Evolutionary conservation across 2,329 filamentous ascomycete genomes (phyloP).

Genomic region (Fusarium scirpi): DNA sequence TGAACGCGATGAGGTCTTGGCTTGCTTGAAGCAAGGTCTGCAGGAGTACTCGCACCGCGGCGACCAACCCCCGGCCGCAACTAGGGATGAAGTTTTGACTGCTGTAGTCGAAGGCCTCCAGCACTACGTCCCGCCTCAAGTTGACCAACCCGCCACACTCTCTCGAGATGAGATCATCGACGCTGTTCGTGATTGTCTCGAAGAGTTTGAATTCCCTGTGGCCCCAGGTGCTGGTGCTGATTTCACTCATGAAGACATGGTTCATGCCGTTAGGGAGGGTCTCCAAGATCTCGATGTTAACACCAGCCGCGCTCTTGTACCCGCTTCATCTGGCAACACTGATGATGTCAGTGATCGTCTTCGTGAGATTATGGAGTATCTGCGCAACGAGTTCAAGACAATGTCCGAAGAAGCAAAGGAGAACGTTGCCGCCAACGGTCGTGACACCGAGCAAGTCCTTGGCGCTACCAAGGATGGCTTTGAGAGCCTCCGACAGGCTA

Average conservation of each 20-base stretch:
- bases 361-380: constrained; percentile 72
- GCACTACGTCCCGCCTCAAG: constrained; percentile 79
- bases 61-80: constrained; percentile 70
- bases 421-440: constrained; percentile 81
- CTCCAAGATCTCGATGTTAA: constrained; percentile 64
- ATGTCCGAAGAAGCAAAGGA: constrained; percentile 77
- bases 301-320: constrained; percentile 55
- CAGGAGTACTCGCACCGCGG: constrained; percentile 74
- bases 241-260: constrained; percentile 70
- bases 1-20: constrained; percentile 89
- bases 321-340: constrained; percentile 53
- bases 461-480: constrained; percentile 90
- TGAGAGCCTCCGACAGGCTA: constrained; percentile 81
- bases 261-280: constrained; percentile 72
- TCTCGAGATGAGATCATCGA: constrained; percentile 86
- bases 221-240: constrained; percentile 66
- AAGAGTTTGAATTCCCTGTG: constrained; percentile 82
- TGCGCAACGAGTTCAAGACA: constrained; percentile 70
- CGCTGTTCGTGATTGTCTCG: constrained; percentile 86
- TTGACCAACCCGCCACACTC: constrained; percentile 75
- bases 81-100: constrained; percentile 85
- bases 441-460: constrained; percentile 88
- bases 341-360: constrained; percentile 67
- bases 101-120: constrained; percentile 89
- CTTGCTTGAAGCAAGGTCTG: constrained; percentile 87